Evolutionary conservation across 2,329 filamentous ascomycete genomes (phyloP), one percentile per base, ranked within the genome.

Genomic region (Pyrenophora tritici-repentis): DNA sequence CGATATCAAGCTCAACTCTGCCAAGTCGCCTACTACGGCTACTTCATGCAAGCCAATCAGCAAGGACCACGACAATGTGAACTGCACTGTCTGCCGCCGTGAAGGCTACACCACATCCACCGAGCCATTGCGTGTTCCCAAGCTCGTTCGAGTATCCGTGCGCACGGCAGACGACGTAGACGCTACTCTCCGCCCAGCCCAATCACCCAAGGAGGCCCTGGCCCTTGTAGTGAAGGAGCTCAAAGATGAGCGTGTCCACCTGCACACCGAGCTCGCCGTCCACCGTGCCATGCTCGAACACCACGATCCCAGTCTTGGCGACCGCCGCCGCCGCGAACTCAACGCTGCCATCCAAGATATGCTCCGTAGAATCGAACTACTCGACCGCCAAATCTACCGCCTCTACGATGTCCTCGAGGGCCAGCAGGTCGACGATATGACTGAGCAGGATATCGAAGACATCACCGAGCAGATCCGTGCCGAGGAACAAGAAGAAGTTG

Each of bases 351-450:
- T 93, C 31, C 80, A 85, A 54, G 77, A 76, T 17, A 66, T 91
- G 16, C 76, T 88, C 35, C 80, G 80, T 54, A 80, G 83, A 44
- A 83, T 91, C 18, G 87, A 91, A 64, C 80, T 82, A 65, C 91
- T 92, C 73, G 85, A 86, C 20, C 87, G 89, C 55, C 88, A 92
- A 71, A 86, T 96, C 35, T 95, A 96, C 74, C 83, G 84, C 35
- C 78, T 96, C 12, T 90, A 92, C 62, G 91, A 96, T 70, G 90
- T 94, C 1, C 79, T 94, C 0, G 90, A 93, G 72, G 89, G 87
- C 5, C 89, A 92, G 70, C 90, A 88, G 75, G 79, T 79, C 29
- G 80, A 81, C 2, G 85, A 85, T 1, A 59, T 73, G 40, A 72
- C 61, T 0, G 73, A 75, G 46, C 62, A 74, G 22, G 69, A 75